Evolutionary conservation across 257 asterid species (phyloP).

Genomic region (Fraxinus excelsior): DNA sequence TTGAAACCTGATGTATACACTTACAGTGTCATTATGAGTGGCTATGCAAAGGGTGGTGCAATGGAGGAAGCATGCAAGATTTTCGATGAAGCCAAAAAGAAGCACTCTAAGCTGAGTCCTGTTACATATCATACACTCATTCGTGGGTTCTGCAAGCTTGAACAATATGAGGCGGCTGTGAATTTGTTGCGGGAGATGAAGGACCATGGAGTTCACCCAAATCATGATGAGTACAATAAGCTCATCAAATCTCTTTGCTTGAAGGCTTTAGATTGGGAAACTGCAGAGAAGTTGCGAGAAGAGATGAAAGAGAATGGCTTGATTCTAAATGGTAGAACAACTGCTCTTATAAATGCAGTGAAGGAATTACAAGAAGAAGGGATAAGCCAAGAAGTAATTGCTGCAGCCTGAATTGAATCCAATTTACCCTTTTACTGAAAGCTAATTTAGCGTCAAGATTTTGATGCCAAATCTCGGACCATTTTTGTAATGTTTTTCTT

Average conservation of each 20-base stretch:
- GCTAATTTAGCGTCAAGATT: background rate
- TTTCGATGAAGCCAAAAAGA: constrained; percentile 67
- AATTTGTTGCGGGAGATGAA: constrained; percentile 68
- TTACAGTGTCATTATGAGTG: constrained; percentile 71
- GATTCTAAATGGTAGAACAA: constrained; percentile 66
- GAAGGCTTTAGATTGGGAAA: constrained; percentile 81
- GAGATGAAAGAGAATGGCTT: constrained; percentile 68
- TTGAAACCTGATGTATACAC: constrained; percentile 83
- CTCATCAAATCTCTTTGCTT: constrained; percentile 82
- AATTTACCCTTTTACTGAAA: background rate
- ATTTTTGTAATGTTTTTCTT: background rate
- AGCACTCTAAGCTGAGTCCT: constrained; percentile 62
- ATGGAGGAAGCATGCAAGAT: constrained; percentile 77
- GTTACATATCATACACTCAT: constrained; percentile 65
- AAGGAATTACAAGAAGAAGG: constrained; percentile 68
- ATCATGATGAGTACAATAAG: constrained; percentile 72
- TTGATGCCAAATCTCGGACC: background rate
- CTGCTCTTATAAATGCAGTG: constrained; percentile 71
- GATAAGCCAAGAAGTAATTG: constrained; percentile 26
- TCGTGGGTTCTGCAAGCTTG: constrained; percentile 81
- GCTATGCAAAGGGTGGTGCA: constrained; percentile 56
- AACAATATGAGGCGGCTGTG: constrained; percentile 75
- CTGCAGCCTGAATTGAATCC: background rate
- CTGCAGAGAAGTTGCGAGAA: constrained; percentile 63
- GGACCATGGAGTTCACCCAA: constrained; percentile 60